A percentile compares a stretch with the other conserved stretches of the same genome.
Evolutionary conservation across 768 basidiomycete species (phyloP).

Genomic region (Leccinum imitatum): DNA sequence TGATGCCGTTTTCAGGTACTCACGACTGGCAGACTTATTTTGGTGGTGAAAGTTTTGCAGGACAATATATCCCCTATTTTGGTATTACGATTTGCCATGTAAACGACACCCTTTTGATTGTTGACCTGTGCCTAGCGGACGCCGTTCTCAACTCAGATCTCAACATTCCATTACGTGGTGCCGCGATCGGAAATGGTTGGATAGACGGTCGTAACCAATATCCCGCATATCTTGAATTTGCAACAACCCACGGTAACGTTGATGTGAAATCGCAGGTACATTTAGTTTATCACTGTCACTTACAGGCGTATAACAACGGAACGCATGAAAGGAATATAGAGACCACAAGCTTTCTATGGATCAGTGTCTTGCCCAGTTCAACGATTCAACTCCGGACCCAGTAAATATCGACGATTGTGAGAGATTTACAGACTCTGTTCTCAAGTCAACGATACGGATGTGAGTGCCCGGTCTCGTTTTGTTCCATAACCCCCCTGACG

Average conservation of each 20-base stretch:
- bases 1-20: constrained; percentile 2
- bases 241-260: constrained; percentile 74
- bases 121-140: constrained; percentile 53
- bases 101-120: neutral
- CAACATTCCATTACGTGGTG: constrained; percentile 65
- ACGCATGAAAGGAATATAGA: constrained; percentile 54
- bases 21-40: constrained; percentile 76
- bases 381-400: constrained; percentile 48
- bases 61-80: constrained; percentile 97
- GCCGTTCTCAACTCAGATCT: constrained; percentile 66
- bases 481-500: constrained; percentile 2
- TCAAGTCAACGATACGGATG: constrained; percentile 23
- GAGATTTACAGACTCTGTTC: constrained; percentile 48
- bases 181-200: constrained; percentile 98
- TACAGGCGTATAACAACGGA: constrained; percentile 2
- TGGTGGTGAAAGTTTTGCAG: constrained; percentile 95
- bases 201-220: constrained; percentile 90
- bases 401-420: constrained; percentile 61
- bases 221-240: constrained; percentile 84
- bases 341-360: constrained; percentile 56
- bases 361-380: constrained; percentile 50
- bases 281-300: neutral
- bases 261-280: constrained; percentile 68
- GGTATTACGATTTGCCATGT: constrained; percentile 43
- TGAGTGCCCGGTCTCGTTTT: constrained; percentile 12